Base-by-base conservation (phyloP, 2,329 filamentous ascomycete genomes). In the Fusarium papillatum region DNA sequence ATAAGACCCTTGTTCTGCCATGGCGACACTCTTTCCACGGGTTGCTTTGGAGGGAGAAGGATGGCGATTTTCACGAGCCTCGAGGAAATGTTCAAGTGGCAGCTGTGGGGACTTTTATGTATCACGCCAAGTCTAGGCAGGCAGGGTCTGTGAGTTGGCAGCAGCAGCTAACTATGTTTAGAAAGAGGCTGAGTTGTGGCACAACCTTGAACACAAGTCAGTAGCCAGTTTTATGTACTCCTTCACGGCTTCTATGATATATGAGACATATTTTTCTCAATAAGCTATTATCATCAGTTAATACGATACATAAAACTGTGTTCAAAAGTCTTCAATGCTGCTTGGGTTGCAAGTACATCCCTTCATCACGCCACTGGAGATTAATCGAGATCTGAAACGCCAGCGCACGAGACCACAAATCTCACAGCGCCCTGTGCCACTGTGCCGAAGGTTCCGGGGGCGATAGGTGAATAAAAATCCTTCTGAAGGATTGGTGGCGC, bases 341-440 rank as follows among this genome's bases (percentile, higher is more conserved):
- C 7, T 0, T 17, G 13, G 13, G 53, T 57, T 36, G 29, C 53
- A 57, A n/a, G 53, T 29, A 57, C 36, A 57, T 57, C 2, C 53
- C 19, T 34, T 31, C 53, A 11, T 36, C 31, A 57, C 53, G 19
- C 53, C 53, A 57, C 19, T 57, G 29, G 53, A 34, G n/a, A 57
- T 57, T 34, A 16, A 57, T 22, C 53, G 34, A 57, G 53, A 57
- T 57, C 53, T 57, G 53, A 57, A 57, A 57, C 53, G n/a, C 29
- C 53, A 36, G 19, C 13, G 53, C 19, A 34, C 29, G 29, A 57
- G 53, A 24, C 19, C 53, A 34, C 29, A 57, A 57, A 57, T 57
- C 53, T 22, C 13, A 36, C 29, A 34, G 29, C 11, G 29, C 53
- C 31, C 7, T 29, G 48, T 57, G 29, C 29, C 29, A 22, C 29